Evolutionary conservation across 2,329 filamentous ascomycete species (phyloP), one percentile per base, ranked within the genome.

Genomic region (Colletotrichum euphorbiae): DNA sequence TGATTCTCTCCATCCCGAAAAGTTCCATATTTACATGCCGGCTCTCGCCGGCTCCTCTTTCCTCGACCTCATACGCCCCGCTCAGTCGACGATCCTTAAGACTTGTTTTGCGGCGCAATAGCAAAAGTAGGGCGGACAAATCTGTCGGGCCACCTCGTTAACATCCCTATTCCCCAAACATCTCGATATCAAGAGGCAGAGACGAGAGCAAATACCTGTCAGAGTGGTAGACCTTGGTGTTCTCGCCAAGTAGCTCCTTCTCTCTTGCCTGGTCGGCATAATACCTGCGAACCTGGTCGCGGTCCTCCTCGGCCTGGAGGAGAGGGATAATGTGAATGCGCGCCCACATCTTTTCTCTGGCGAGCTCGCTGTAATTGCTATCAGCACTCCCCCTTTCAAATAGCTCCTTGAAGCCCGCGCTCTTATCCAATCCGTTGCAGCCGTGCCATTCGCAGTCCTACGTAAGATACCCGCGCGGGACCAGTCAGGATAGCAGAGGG

Each of bases 301-400:
- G 91, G 84, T 99, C 96, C 81, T 97, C 94, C 79, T 99, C 96
- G 64, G 96, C 96, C 80, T 98, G 95, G 71, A 99, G 89, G 71
- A 97, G 84, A 67, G 96, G 96, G 76, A 95, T 96, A 72, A 99
- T 87, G 82, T 98, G 90, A 82, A 99, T 97, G 78, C 96, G 91
- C 70, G 93, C 89, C 96, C 96, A 99, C 89, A 97, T 96, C 86
- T 98, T 99, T 79, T 99, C 96, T 75, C 96, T 93, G 71, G 90
- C 93, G 73, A 97, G 90, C 82, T 99, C 96, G 77, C 94, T 98
- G 75, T 66, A 17, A 15, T 11, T 28, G 0, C 1, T 13, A 55
- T 67, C 19, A 57, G 62, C 36, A 48, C 3, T 15, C 1, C 12
- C 15, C 4, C 7, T 8, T 6, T n/a, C 15, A 9, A 3, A 11